Evolutionary conservation across 2,329 filamentous ascomycete genomes (phyloP).

Genomic region (Phialophora tarda): DNA sequence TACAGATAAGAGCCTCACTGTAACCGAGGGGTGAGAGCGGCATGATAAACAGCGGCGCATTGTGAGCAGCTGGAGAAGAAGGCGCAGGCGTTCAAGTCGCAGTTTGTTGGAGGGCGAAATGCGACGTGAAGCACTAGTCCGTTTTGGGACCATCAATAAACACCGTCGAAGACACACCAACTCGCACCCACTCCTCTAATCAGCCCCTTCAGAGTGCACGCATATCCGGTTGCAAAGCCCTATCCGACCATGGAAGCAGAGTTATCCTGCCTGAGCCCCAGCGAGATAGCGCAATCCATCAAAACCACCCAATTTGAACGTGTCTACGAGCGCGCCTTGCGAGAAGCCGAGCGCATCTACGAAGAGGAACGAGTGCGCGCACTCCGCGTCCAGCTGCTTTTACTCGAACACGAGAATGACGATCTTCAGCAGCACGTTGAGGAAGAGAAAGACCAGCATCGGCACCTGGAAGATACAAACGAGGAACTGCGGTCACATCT

Average conservation of each 20-base stretch:
- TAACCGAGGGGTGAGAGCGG: not conserved
- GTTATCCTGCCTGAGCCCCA: conserved; percentile 26
- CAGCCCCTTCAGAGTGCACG: not conserved
- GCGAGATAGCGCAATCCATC: conserved; percentile 44
- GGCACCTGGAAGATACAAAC: conserved; percentile 58
- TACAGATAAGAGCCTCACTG: not conserved
- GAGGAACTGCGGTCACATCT: conserved; percentile 53
- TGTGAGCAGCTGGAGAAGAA: not conserved
- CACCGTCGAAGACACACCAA: not conserved
- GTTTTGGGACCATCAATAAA: conserved; percentile 3
- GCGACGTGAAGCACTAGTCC: not conserved
- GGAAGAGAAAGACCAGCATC: conserved; percentile 60
- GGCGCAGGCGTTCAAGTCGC: not conserved
- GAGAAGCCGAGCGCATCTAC: conserved; percentile 69
- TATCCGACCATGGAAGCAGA: conserved; percentile 33
- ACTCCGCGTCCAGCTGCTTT: conserved; percentile 69
- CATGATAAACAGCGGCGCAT: not conserved
- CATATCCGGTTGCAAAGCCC: not conserved
- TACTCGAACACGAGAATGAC: conserved; percentile 77
- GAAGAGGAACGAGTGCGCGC: conserved; percentile 77
- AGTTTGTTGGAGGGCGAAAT: not conserved
- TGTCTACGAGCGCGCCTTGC: conserved; percentile 69
- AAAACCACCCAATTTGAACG: conserved; percentile 66
- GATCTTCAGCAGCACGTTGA: conserved; percentile 68
- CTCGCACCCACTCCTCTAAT: not conserved